Evolutionary conservation across 768 basidiomycete genomes (phyloP).

Genomic region (Mycena albidolilacea): DNA sequence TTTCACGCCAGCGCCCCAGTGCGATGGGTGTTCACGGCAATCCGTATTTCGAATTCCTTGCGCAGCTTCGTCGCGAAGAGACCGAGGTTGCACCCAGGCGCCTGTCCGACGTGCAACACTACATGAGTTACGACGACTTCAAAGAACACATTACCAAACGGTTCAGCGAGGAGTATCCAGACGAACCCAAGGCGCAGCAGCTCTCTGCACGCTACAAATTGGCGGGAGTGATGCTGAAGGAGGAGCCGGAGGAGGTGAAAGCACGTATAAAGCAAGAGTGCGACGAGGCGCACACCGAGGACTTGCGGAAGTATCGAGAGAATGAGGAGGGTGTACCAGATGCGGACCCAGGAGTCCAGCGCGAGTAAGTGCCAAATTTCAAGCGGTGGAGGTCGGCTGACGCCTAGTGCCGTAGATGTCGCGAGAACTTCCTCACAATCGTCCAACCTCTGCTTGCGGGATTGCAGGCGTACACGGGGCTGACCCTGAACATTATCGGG

Average conservation of each 20-base stretch:
- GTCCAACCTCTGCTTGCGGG: neutral
- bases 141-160: neutral
- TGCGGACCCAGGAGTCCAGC: neutral
- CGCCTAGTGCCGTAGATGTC: neutral
- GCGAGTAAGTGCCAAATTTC: neutral
- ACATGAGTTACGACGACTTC: neutral
- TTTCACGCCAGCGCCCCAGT: slow-evolving; percentile 3
- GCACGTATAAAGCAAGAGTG: neutral
- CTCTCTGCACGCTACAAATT: neutral
- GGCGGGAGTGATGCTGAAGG: neutral
- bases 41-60: neutral
- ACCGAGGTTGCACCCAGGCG: neutral
- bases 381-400: neutral
- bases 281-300: neutral
- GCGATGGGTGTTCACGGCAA: neutral
- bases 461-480: slow-evolving; percentile 9
- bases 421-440: neutral
- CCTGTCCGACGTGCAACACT: neutral
- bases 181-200: neutral
- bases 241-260: neutral
- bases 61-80: neutral
- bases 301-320: neutral
- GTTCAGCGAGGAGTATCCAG: neutral
- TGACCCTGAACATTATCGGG: slow-evolving; percentile 1
- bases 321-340: neutral